phyloP scores from a whole-genome alignment of 345 rosid species.

The Aurinia saxatilis region DNA sequence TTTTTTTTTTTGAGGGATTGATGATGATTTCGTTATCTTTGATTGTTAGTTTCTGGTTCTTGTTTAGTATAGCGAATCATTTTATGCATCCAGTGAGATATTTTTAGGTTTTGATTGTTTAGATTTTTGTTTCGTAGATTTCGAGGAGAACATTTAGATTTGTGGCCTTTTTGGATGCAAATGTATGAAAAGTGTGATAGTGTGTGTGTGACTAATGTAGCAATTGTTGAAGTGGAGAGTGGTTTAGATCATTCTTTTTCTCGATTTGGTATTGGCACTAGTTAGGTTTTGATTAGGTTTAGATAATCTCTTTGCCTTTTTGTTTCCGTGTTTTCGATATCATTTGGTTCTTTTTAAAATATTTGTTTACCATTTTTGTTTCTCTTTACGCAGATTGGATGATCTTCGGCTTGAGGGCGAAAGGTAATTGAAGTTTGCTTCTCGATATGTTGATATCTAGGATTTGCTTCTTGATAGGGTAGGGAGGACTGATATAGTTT shows the following conservation, averaged over 20 bases:
- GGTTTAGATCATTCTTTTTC: background rate
- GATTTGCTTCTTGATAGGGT: conserved; percentile 21
- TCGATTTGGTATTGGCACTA: background rate
- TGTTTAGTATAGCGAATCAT: conserved; percentile 17
- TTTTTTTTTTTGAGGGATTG: background rate
- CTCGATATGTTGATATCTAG: conserved; percentile 28
- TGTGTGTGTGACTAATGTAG: background rate
- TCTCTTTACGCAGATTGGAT: conserved; percentile 39
- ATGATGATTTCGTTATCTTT: conserved; percentile 6
- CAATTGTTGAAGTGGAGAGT: background rate
- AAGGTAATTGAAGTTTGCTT: conserved; percentile 27
- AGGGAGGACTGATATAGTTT: conserved; percentile 52
- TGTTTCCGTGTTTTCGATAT: background rate
- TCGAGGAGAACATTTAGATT: background rate
- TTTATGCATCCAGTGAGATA: conserved; percentile 20
- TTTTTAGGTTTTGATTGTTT: conserved; percentile 30
- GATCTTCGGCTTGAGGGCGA: conserved; percentile 42
- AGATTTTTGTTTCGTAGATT: background rate
- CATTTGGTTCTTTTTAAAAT: background rate
- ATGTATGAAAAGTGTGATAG: background rate
- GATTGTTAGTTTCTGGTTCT: background rate
- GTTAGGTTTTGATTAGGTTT: background rate
- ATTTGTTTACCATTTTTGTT: background rate
- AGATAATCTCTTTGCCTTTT: background rate
- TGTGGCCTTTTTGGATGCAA: background rate